Base-by-base conservation (phyloP, 208 protist species). In the Wallacemonas sp. region DNA sequence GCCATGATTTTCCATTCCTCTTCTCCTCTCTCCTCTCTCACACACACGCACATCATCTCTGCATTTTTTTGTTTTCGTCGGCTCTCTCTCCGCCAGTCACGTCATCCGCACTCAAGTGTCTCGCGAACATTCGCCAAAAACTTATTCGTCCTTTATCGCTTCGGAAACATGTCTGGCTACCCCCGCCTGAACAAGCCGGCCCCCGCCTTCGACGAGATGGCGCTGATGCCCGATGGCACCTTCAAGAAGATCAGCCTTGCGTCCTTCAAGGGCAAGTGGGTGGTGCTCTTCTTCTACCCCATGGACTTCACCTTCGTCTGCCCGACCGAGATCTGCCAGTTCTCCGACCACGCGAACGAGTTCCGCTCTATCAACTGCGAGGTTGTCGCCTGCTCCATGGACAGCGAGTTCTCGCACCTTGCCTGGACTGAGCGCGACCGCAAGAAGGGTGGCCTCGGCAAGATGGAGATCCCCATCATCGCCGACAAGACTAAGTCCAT, bases 251-350 rank as follows among this genome's bases (percentile, higher is more conserved):
- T 98, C 58, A 89, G 66, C 33, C 85, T 98, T 17, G 50, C 64
- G 19, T 86, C 93, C 54, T 98, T 94, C 92, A 92, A 88, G 76
- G 96, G 96, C 67, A 97, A 96, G 76, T 98, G 91, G 73, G 67
- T 98, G 21, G 92, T 98, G 39, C 87, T 98, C 36, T 97, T 98
- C 90, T 98, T 98, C 85, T 98, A 98, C 76, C 97, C 97, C 27
- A 65, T 98, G 27, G 96, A 98, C 81, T 99, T 98, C 85, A 98
- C 95, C 64, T 98, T 98, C 69, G 97, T 99, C 64, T 99, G 97
- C 86, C 97, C 97, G 34, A 98, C 96, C 13, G 97, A 99, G 87
- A 97, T 99, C 65, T 93, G 96, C 70, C 92, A 96, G 67, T 99
- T 98, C 91, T 91, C 75, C 39, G 95, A 99, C 63, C 71, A 78